These are phyloP conservation scores for Omphalea diandra DNA, from an alignment of 441 rosid genomes.

Conservation along the genomic window DNA sequence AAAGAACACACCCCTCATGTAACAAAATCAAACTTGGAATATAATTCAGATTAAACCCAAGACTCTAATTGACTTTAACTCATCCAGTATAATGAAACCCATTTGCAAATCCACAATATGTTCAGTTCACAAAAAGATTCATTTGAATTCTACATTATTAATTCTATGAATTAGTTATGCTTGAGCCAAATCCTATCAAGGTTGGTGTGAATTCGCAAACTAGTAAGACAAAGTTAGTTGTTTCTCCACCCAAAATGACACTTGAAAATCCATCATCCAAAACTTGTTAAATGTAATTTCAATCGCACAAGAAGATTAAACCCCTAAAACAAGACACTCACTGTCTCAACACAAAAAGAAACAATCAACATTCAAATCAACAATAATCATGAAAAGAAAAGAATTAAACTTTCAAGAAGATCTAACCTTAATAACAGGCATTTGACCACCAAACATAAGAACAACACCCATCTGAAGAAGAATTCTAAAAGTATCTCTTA, in stretches of 20 bases:
- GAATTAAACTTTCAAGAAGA: not conserved
- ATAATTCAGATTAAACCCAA: not conserved
- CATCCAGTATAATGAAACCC: too few species aligned
- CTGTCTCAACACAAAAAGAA: too few species aligned
- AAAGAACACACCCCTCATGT: not conserved
- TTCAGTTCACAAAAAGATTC: too few species aligned
- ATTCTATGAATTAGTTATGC: too few species aligned
- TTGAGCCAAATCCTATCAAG: too few species aligned
- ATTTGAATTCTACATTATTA: too few species aligned
- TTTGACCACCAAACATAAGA: constrained; percentile 71
- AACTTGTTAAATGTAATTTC: not conserved
- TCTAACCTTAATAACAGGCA: constrained; percentile 65
- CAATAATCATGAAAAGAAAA: not conserved
- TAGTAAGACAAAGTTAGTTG: too few species aligned
- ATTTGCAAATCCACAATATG: too few species aligned
- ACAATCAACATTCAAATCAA: not conserved
- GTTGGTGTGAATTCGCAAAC: too few species aligned
- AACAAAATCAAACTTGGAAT: not conserved
- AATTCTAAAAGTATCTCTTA: constrained; percentile 65
- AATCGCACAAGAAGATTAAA: not conserved
- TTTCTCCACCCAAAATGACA: too few species aligned
- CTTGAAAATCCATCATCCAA: not conserved
- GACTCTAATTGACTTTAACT: not conserved
- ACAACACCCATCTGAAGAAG: constrained; percentile 71
- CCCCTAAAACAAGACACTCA: not conserved